Evolutionary conservation across 2,329 filamentous ascomycete genomes (phyloP).

Genomic region (Pseudocercospora macadamiae): DNA sequence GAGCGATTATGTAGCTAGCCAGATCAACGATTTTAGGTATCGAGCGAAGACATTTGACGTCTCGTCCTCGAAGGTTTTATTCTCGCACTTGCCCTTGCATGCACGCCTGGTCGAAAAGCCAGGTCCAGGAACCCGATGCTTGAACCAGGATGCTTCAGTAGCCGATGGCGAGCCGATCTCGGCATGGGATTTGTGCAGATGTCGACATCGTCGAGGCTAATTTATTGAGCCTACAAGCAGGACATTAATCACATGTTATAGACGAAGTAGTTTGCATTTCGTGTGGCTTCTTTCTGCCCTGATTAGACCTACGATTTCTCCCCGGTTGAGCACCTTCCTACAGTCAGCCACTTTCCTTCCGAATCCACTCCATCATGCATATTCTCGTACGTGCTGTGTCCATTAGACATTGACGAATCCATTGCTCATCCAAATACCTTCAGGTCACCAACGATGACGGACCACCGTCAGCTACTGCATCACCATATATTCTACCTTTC

Average conservation of each 20-base stretch:
- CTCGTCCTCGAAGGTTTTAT: background rate
- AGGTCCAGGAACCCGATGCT: background rate
- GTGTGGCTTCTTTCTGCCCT: too few species aligned
- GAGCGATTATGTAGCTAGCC: background rate
- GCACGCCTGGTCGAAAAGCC: background rate
- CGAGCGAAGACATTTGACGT: background rate
- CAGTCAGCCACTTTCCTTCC: background rate
- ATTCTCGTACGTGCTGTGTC: background rate
- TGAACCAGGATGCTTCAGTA: background rate
- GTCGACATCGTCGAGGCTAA: background rate
- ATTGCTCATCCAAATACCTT: background rate
- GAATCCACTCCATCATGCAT: background rate
- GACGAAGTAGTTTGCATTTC: too few species aligned
- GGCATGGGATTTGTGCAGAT: background rate
- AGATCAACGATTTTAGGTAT: background rate
- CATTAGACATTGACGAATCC: too few species aligned
- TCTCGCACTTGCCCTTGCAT: background rate
- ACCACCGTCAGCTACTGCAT: slow-evolving; percentile 53
- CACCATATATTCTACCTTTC: slow-evolving; percentile 53
- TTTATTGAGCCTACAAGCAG: background rate
- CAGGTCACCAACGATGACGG: slow-evolving; percentile 56
- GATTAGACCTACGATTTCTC: too few species aligned
- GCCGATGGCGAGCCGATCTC: background rate
- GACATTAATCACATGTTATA: too few species aligned
- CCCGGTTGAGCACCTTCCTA: too few species aligned